Conservation (phyloP, 2,329 filamentous ascomycete genomes). For the Claviceps fusiformis region DNA sequence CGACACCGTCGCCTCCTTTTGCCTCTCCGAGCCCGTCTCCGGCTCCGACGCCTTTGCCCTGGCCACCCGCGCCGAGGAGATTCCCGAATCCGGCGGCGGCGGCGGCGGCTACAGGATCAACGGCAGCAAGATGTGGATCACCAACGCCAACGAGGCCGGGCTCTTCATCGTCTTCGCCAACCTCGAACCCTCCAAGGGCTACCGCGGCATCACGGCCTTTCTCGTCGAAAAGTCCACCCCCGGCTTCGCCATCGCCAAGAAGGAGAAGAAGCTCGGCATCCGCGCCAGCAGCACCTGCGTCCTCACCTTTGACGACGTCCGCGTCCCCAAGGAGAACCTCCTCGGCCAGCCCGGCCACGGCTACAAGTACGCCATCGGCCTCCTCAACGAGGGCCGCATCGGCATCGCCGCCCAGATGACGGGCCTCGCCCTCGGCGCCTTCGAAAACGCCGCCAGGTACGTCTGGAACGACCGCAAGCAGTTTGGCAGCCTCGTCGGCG, state of each 20-base stretch:
- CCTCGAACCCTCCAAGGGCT: slow-evolving; percentile 78
- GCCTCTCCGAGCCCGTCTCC: slow-evolving; percentile 80
- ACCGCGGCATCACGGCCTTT: slow-evolving; percentile 95
- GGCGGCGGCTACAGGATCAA: slow-evolving; percentile 63
- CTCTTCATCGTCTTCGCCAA: slow-evolving; percentile 99
- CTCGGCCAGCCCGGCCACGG: slow-evolving; percentile 81
- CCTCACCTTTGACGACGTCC: slow-evolving; percentile 92
- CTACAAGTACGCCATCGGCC: slow-evolving; percentile 92
- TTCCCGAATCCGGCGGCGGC: slow-evolving; percentile 31
- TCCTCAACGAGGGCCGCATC: slow-evolving; percentile 93
- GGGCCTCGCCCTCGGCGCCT: slow-evolving; percentile 83
- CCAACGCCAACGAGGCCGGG: slow-evolving; percentile 83
- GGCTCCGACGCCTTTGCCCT: slow-evolving; percentile 95
- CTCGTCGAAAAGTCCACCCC: slow-evolving; percentile 79
- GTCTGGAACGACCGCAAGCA: slow-evolving; percentile 98
- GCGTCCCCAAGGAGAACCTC: slow-evolving; percentile 76
- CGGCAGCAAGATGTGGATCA: slow-evolving; percentile 99
- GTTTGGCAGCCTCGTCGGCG: slow-evolving; percentile 83
- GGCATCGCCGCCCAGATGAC: slow-evolving; percentile 99
- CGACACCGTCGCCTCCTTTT: slow-evolving; percentile 82
- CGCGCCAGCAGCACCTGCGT: slow-evolving; percentile 92
- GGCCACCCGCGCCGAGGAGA: slow-evolving; percentile 79
- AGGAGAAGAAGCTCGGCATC: slow-evolving; percentile 99
- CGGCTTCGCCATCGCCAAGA: slow-evolving; percentile 94
- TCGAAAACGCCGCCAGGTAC: slow-evolving; percentile 84